phyloP scores from a whole-genome alignment of 2,329 filamentous ascomycete species.

The Diplodia sapinea region DNA sequence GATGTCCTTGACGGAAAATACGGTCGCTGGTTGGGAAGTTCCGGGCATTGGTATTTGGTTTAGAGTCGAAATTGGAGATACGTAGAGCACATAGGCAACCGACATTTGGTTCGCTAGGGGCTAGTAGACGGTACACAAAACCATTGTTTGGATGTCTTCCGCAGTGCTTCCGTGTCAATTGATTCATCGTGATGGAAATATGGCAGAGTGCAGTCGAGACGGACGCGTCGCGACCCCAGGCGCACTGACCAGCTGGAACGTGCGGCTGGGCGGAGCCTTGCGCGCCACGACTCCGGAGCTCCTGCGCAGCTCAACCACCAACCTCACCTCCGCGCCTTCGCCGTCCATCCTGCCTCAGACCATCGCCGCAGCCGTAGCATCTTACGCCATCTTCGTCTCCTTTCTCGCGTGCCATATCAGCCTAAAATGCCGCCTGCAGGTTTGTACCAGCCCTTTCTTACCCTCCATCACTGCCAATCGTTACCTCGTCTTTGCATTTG shows the following conservation, averaged over 20 bases:
- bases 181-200: no score
- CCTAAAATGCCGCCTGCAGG: conserved; percentile 25
- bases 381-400: background rate
- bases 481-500: background rate
- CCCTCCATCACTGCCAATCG: background rate
- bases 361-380: background rate
- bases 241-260: background rate
- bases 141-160: no score
- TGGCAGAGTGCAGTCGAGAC: background rate
- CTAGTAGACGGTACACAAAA: no score
- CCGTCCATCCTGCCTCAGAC: background rate
- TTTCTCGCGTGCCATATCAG: background rate
- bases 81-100: no score
- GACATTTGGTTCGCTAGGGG: no score
- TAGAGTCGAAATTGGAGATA: background rate
- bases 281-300: conserved; percentile 3
- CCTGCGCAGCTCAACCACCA: background rate
- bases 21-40: background rate
- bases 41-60: background rate
- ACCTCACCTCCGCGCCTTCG: conserved; percentile 1
- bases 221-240: conserved; percentile 5
- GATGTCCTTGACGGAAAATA: background rate
- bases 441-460: conserved; percentile 19
- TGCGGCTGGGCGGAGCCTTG: background rate
- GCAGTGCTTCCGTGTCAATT: no score